Percentiles rank a stretch among this genome's conserved stretches.
phyloP scores from a whole-genome alignment of 768 basidiomycete species.

The Rhodotorula diobovata region DNA sequence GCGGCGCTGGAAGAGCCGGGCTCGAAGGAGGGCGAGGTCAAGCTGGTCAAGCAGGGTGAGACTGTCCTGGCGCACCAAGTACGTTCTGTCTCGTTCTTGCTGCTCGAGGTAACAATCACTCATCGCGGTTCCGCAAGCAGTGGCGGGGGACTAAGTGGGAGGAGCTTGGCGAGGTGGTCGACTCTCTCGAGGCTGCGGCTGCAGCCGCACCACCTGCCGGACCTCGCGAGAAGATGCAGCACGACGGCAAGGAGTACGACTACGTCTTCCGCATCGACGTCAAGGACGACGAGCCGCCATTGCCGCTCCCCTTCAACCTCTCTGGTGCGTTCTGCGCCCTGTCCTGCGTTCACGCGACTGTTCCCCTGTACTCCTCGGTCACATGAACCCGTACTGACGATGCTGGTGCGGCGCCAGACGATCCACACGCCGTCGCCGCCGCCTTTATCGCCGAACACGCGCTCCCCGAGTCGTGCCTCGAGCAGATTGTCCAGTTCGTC shows the following conservation, averaged over 20 bases:
- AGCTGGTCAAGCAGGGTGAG: conserved; percentile 71
- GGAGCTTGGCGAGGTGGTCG: conserved; percentile 91
- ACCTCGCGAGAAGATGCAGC: conserved; percentile 72
- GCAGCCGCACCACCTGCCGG: accelerated
- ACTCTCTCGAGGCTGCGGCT: conserved; percentile 44
- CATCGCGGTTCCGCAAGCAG: conserved; percentile 55
- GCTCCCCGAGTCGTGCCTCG: conserved; percentile 71
- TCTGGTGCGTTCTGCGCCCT: conserved; percentile 37
- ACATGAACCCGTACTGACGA: background rate
- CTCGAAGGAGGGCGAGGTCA: conserved; percentile 82
- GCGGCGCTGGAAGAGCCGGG: conserved; percentile 52
- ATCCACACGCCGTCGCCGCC: conserved; percentile 79
- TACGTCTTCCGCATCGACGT: conserved; percentile 97
- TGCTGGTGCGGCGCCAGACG: conserved; percentile 53
- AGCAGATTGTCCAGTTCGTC: conserved; percentile 86
- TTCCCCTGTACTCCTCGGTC: background rate
- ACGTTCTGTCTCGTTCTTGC: conserved; percentile 30
- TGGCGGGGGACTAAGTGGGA: conserved; percentile 78
- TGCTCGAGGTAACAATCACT: too few relatives aligned
- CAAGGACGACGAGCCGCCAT: conserved; percentile 80
- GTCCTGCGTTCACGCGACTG: background rate
- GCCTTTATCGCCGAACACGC: conserved; percentile 77
- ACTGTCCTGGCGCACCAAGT: conserved; percentile 86
- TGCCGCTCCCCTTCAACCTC: conserved; percentile 88
- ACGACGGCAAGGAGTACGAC: conserved; percentile 88